Base-by-base conservation (phyloP, 805 yeast species). In the Sporopachydermia quercuum region DNA sequence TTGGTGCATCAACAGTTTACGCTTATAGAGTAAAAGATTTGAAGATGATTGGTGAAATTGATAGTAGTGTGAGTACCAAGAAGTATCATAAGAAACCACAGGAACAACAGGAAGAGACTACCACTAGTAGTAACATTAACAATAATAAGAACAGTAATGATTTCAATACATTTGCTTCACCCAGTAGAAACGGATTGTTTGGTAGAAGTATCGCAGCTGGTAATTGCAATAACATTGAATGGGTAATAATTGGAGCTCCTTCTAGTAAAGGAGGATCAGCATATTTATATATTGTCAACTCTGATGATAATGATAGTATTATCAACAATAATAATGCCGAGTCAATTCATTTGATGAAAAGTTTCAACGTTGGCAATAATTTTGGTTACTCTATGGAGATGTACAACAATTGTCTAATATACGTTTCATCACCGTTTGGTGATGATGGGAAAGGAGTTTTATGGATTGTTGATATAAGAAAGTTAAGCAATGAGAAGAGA, bases 401-500 rank as follows among this genome's bases (percentile, higher is more conserved):
- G 13, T 14, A 3, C 34, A 15, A 3, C 34, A 34, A 36, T 19
- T 5, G 30, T 37, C n/a, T 36, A 36, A 13, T 37, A 42, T 56
- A 55, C 38, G 47, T 69, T 2, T 57, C 72, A 0, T 63, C 74
- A 0, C 69, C 72, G 1, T 56, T 56, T 14, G 65, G 62, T 8
- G 51, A 42, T 14, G 49, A 50, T 18, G 70, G 69, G 2, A 51
- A 52, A 40, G 78, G 76, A 1, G 65, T 67, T 0, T 54, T 76
- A 3, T 75, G 74, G 66, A 47, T 49, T 27, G 41, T 70, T 1
- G 41, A 54, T 2, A 41, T 67, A 39, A 30, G 34, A 15, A 13
- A 2, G n/a, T 6, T 16, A 18, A 27, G 1, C 14, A 30, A n/a
- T 11, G 23, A 16, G 2, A 36, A 15, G 42, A 45, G 17, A 39